Evolutionary conservation across 2,329 filamentous ascomycete genomes (phyloP).

Genomic region (Ilyonectria robusta): DNA sequence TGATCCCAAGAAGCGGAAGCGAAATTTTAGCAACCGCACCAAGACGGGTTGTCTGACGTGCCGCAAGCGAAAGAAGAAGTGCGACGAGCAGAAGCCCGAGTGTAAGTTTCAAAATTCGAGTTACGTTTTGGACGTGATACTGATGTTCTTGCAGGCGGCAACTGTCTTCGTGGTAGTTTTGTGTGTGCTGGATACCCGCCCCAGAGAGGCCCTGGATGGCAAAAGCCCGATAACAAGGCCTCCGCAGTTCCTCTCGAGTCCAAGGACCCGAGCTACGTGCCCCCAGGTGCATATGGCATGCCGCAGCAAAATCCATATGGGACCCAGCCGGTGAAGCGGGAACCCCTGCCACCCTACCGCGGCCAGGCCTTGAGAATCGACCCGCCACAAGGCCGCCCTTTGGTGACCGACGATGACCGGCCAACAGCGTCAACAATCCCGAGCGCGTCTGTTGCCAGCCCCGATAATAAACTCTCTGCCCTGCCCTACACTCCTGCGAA

Average conservation of each 20-base stretch:
- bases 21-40: conserved; percentile 93
- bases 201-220: conserved; percentile 79
- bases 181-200: conserved; percentile 92
- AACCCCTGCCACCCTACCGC: conserved; percentile 72
- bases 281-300: conserved; percentile 74
- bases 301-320: conserved; percentile 61
- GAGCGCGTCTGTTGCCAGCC: conserved; percentile 70
- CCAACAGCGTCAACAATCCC: conserved; percentile 71
- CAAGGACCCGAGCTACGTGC: conserved; percentile 79
- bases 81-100: conserved; percentile 92
- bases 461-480: conserved; percentile 74
- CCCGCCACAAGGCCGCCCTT: conserved; percentile 70
- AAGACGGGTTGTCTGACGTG: conserved; percentile 98
- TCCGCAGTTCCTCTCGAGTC: conserved; percentile 83
- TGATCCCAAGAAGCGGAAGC: conserved; percentile 78
- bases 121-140: conserved; percentile 12
- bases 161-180: conserved; percentile 92
- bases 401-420: conserved; percentile 71
- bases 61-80: conserved; percentile 95
- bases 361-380: conserved; percentile 74
- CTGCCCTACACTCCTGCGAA: conserved; percentile 69
- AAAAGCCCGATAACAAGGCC: conserved; percentile 80
- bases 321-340: conserved; percentile 63
- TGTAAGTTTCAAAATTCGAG: conserved; percentile 71
- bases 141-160: conserved; percentile 73